phyloP scores from a whole-genome alignment of 768 basidiomycete genomes.

The Amanita exitialis region DNA sequence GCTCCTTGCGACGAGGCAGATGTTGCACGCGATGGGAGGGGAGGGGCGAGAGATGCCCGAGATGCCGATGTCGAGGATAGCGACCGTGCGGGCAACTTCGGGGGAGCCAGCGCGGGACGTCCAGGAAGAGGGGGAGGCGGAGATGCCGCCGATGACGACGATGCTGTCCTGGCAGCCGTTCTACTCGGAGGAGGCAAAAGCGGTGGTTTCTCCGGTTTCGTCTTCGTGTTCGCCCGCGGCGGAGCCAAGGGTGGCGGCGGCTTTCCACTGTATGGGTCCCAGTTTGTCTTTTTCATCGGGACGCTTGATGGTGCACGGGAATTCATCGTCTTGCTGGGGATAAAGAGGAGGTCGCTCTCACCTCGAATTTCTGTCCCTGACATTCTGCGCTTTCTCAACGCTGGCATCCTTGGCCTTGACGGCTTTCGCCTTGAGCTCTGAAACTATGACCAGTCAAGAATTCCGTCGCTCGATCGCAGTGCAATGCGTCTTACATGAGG shows the following conservation, averaged over 20 bases:
- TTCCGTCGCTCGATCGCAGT: not conserved
- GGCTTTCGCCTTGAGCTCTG: conserved; percentile 60
- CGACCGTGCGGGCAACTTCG: conserved; percentile 5
- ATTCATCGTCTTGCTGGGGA: not conserved
- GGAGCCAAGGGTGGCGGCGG: conserved; percentile 41
- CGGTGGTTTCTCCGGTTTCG: conserved; percentile 18
- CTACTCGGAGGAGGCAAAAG: conserved; percentile 28
- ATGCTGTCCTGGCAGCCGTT: conserved; percentile 11
- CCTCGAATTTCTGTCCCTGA: conserved; percentile 48
- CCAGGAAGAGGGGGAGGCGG: not conserved
- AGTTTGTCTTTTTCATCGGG: conserved; percentile 51
- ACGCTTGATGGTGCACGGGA: conserved; percentile 26
- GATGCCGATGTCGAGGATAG: conserved; percentile 10
- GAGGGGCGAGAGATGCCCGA: too few relatives aligned
- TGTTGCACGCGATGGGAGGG: conserved; percentile 11
- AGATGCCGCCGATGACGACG: not conserved
- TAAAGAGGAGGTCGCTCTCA: conserved; percentile 9
- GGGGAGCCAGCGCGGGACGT: not conserved
- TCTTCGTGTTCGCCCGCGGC: conserved; percentile 22
- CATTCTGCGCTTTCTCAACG: conserved; percentile 39
- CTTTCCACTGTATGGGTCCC: conserved; percentile 51
- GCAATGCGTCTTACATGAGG: conserved; percentile 20
- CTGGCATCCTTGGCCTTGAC: conserved; percentile 47
- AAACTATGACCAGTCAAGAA: conserved; percentile 26
- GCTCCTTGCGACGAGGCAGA: conserved; percentile 14